Conservation (phyloP, 2,329 filamentous ascomycete species). For the Cercospora zeae-maydis region DNA sequence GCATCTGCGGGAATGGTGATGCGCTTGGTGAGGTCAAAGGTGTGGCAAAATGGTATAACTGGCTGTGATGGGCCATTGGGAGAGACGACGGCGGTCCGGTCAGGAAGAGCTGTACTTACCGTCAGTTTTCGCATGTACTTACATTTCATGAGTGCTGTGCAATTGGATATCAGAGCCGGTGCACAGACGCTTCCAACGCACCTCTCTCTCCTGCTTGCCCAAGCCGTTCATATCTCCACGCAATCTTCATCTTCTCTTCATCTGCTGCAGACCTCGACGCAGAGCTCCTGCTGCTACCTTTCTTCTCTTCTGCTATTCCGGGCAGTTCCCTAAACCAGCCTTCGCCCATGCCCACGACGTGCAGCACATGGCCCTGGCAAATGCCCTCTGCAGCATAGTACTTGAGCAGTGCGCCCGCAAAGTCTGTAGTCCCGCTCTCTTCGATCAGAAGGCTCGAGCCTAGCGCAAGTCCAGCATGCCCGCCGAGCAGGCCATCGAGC, state of each 20-base stretch:
- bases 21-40: constrained; percentile 52
- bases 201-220: constrained; percentile 67
- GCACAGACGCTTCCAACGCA: constrained; percentile 41
- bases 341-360: constrained; percentile 76
- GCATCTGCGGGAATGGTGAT: constrained; percentile 42
- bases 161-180: background rate
- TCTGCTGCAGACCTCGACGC: constrained; percentile 40
- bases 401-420: constrained; percentile 74
- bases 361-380: constrained; percentile 82
- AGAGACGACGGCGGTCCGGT: constrained; percentile 21
- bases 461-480: constrained; percentile 78
- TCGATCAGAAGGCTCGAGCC: constrained; percentile 78
- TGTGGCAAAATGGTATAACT: constrained; percentile 47
- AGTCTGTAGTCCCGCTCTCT: constrained; percentile 91
- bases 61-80: constrained; percentile 8
- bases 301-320: constrained; percentile 54
- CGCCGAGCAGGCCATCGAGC: constrained; percentile 78
- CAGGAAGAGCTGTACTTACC: constrained; percentile 33
- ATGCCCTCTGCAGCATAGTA: constrained; percentile 94
- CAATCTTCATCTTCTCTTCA: constrained; percentile 91
- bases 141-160: constrained; percentile 14
- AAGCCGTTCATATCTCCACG: constrained; percentile 90
- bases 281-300: constrained; percentile 19
- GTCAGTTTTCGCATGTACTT: constrained; percentile 16
- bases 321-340: constrained; percentile 81